Base-by-base conservation (phyloP, 2,329 filamentous ascomycete species). In the Aulographum hederae region DNA sequence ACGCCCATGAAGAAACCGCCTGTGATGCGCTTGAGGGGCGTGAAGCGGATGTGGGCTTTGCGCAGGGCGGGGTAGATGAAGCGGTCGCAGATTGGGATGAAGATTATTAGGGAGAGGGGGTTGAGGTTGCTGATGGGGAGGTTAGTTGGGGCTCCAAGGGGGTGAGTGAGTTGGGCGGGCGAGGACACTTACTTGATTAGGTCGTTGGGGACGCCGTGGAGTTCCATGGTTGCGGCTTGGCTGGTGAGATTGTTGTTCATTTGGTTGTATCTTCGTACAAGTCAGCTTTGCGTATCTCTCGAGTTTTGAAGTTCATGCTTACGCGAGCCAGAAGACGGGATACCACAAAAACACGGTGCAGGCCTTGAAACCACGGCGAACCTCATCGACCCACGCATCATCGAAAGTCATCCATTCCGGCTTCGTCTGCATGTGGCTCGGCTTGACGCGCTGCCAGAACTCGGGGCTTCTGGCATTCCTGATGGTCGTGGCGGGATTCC, bases 351-450 rank as follows among this genome's bases (percentile, higher is more conserved):
- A 53, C 11, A 56, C 48, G 31, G 41, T 39, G 44, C 51, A 56
- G 23, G 51, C 51, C 16, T 30, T 39, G 34, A 44, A 48, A 38
- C 76, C 78, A 52, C 78, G 73, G 32, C 63, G 63, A 30, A 84
- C 71, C 47, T 85, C 27, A 28, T 82, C 78, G 20, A 86, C 78
- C 78, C 78, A 86, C 32, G 69, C 69, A 41, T 86, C 80, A 38
- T 86, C 78, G 42, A 82, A 84, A 0, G 73, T 78, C 74, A 85
- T 84, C 77, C 77, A 85, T 0, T 34, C 26, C 0, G 78, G 78
- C 33, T 72, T 71, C 39, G 61, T 48, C 2, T 50, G 51, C 23
- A 80, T 60, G 21, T 60, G 57, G 46, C 70, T 77, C 3, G 78
- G 78, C 55, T 78, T 79, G 37, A 71, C 69, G 3, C 58, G 46